These are phyloP conservation scores for Sparassis latifolia DNA, from an alignment of 1,284 basidiomycete genomes.

Conservation along the genomic window DNA sequence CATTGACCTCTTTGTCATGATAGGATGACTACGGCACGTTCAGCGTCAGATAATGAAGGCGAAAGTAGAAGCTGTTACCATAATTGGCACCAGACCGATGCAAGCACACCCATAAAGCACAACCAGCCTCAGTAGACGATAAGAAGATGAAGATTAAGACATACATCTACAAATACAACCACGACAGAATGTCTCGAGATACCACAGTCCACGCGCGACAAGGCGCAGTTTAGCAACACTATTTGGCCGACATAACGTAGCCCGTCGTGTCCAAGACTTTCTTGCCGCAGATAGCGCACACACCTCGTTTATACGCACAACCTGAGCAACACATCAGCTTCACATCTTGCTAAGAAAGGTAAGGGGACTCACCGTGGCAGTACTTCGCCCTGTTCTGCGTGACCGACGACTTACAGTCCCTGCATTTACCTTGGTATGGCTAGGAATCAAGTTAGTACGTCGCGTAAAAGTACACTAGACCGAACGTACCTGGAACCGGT, in stretches of 20 bases:
- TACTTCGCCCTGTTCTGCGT: slow-evolving; percentile 82
- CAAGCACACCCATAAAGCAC: no score
- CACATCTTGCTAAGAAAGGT: background rate
- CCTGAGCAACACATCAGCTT: slow-evolving; percentile 35
- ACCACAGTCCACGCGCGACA: no score
- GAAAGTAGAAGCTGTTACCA: no score
- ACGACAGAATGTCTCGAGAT: no score
- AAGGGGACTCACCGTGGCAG: slow-evolving; percentile 60
- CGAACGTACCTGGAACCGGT: slow-evolving; percentile 57
- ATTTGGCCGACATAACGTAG: slow-evolving; percentile 81
- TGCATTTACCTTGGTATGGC: slow-evolving; percentile 81
- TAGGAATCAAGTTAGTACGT: slow-evolving; percentile 23
- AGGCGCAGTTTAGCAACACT: slow-evolving; percentile 9
- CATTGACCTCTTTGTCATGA: no score
- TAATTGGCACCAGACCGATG: no score
- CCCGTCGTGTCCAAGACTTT: slow-evolving; percentile 74
- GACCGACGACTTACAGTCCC: slow-evolving; percentile 73
- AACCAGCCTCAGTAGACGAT: background rate
- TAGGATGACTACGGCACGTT: no score
- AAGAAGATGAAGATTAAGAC: background rate
- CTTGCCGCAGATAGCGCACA: slow-evolving; percentile 81
- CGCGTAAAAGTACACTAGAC: slow-evolving; percentile 10
- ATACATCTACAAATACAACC: background rate
- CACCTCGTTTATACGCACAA: slow-evolving; percentile 79
- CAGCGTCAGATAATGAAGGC: no score